These are phyloP conservation scores for Aspergillus tamarii DNA, from an alignment of 2,329 filamentous ascomycete species.

Conservation along the genomic window DNA sequence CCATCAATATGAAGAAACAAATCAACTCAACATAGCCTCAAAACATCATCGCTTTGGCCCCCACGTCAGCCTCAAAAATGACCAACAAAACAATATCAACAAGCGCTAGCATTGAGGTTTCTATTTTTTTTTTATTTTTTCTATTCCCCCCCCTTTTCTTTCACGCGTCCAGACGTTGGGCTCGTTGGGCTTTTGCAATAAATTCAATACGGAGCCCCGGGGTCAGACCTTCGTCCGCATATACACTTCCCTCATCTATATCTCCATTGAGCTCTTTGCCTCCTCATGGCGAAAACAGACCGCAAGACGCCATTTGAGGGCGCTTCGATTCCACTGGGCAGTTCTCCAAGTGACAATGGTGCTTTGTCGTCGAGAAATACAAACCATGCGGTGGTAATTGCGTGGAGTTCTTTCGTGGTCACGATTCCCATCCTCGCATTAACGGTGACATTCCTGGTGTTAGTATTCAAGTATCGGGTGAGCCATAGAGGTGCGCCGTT, in stretches of 20 bases:
- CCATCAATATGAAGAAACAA: not conserved
- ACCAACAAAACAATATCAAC: not conserved
- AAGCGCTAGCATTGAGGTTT: not conserved
- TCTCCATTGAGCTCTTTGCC: not conserved
- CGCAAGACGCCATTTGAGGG: not conserved
- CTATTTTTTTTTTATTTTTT: no score
- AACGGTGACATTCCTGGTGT: constrained; percentile 9
- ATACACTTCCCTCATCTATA: not conserved
- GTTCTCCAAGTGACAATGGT: not conserved
- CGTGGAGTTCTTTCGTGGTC: constrained; percentile 9
- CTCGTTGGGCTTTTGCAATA: not conserved
- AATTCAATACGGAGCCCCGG: not conserved
- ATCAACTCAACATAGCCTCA: not conserved
- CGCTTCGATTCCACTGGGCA: not conserved
- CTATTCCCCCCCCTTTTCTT: not conserved
- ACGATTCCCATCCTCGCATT: constrained; percentile 13
- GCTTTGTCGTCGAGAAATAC: not conserved
- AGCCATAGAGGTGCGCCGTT: not conserved
- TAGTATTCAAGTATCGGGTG: constrained; percentile 13
- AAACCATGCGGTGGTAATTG: not conserved
- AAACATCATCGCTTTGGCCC: not conserved
- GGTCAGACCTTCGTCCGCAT: not conserved
- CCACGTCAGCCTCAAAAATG: not conserved
- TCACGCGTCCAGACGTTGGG: not conserved
- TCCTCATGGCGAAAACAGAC: not conserved